Conservation (phyloP, 805 yeast species). For the Starmera amethionina region DNA sequence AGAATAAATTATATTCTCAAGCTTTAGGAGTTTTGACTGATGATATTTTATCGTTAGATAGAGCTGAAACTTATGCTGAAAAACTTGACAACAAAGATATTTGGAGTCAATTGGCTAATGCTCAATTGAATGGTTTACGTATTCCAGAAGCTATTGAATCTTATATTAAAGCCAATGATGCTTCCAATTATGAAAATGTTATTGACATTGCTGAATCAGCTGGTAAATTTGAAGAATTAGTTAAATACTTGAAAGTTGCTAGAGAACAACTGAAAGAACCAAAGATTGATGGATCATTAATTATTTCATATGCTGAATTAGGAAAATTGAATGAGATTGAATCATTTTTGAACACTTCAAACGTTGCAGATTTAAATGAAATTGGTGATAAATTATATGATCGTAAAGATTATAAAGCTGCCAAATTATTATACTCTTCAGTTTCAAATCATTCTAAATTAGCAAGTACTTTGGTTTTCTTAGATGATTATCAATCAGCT, state of each 20-base stretch:
- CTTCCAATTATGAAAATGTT: constrained; percentile 81
- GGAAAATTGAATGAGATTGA: constrained; percentile 74
- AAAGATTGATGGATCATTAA: constrained; percentile 82
- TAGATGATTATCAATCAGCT: constrained; percentile 90
- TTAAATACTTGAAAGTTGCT: constrained; percentile 83
- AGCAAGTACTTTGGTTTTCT: constrained; percentile 91
- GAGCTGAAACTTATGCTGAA: constrained; percentile 91
- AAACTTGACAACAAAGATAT: constrained; percentile 75
- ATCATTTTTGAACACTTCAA: constrained; percentile 72
- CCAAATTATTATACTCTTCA: constrained; percentile 75
- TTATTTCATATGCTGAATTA: constrained; percentile 76
- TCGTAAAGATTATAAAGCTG: constrained; percentile 80
- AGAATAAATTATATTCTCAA: constrained; percentile 62
- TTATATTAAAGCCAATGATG: constrained; percentile 85
- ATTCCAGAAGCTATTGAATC: constrained; percentile 88
- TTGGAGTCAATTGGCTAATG: constrained; percentile 94
- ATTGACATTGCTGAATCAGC: constrained; percentile 94
- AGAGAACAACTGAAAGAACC: constrained; percentile 88
- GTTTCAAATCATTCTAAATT: constrained; percentile 92
- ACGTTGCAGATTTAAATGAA: constrained; percentile 84
- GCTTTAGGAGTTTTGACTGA: constrained; percentile 91
- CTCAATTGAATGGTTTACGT: constrained; percentile 90
- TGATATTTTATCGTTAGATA: constrained; percentile 86
- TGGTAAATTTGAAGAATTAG: constrained; percentile 89
- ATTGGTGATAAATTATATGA: constrained; percentile 90